Base-by-base conservation (phyloP, 768 basidiomycete genomes). In the Krasilnikovozyma curviuscula region DNA sequence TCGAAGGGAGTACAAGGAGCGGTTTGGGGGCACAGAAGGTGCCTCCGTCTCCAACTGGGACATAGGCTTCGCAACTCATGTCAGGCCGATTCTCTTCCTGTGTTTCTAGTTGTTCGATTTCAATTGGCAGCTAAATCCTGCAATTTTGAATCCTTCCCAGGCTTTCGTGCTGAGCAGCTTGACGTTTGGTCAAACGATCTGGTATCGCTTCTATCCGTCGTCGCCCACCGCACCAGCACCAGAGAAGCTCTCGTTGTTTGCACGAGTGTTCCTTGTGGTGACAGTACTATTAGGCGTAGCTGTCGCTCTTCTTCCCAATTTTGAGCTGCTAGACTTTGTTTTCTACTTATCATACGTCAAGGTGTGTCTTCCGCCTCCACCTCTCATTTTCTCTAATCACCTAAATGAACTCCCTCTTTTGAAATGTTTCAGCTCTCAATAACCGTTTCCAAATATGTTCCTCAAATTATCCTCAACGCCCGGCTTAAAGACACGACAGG, bases 21-120 rank as follows among this genome's bases (percentile, higher is more conserved):
- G 68, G 14, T 62, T 69, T 48, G 54, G 59, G 9, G 68, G 68
- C 0, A 61, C 66, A n/a, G n/a, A n/a, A 52, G 24, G 44, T 3
- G 65, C 66, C 0, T 58, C 66, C 21, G 64, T 69, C 21, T 54
- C 58, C 1, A 28, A 34, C 7, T 63, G 66, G 37, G 70, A 71
- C 52, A 53, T 69, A 29, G 68, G 60, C 7, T 71, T 71, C 46
- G 59, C 65, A 1, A 23, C 59, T 2, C 69, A 70, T 46, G 63
- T 56, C 13, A 27, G 55, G 16, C 27, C 37, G 18, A 5, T n/a
- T 16, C 6, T 21, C 18, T 28, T 40, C 6, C 24, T 38, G 16
- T 68, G 14, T 23, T 31, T 1, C 68, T 68, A 50, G 62, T 63
- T 2, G 61, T 55, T 44, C 56, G 59, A 44, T 69, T 67, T 53